Evolutionary conservation across 2,329 filamentous ascomycete species (phyloP), one percentile per base, ranked within the genome.

Genomic region (Phyllosticta citrichinensis): DNA sequence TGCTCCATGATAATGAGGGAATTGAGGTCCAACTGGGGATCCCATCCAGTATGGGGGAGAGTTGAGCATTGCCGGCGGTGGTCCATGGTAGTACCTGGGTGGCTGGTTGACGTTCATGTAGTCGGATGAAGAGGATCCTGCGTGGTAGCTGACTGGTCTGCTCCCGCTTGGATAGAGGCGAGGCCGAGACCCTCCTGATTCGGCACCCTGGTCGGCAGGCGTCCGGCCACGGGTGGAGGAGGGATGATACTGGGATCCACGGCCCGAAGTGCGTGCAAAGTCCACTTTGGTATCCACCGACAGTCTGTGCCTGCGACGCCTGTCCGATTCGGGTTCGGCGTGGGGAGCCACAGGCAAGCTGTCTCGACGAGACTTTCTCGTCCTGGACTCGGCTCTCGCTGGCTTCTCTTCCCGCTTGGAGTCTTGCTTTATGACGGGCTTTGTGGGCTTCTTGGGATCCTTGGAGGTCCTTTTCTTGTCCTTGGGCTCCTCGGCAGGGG

Each of bases 101-200:
- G 10, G 66, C 66, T 33, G 66, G 68, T 19, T 66, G 30, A 65
- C 27, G 62, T 65, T 1, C 65, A 66, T 52, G 70, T 70, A 47
- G 58, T 55, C 55, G 64, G 61, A 55, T 14, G 56, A 24, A 35
- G 65, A 65, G 68, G 69, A 60, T 65, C 67, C 70, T 11, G 65
- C 68, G 54, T 70, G 66, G 58, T 72, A 74, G 65, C 68, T 74
- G 59, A 68, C 64, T 47, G 72, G 73, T 8, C 72, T 70, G 22
- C 54, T 30, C 9, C 52, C 24, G 9, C 63, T 66, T 35, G 65
- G 62, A 40, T 66, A 65, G 1, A 69, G 67, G 2, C 67, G 66
- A 51, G 70, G 70, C 52, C 61, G 57, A 17, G 67, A 67, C 47
- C 54, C 58, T 17, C 52, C 67, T 51, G 52, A 66, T 66, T 56